Base-by-base conservation (phyloP, 306 rosid species). In the Luffa aegyptiaca region DNA sequence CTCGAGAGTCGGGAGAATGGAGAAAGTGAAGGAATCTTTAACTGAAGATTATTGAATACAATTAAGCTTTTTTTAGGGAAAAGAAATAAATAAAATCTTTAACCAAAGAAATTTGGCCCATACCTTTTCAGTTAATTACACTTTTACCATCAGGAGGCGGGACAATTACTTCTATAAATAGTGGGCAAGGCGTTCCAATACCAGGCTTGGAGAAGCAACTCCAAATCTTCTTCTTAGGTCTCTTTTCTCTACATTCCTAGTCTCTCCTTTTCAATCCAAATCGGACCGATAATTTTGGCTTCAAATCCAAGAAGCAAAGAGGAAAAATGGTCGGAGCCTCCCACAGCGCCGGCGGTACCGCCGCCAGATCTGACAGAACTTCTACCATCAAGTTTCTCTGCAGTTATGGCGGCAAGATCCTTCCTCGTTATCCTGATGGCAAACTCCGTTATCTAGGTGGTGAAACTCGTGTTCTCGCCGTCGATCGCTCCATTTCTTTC, bases 401-500 rank as follows among this genome's bases (percentile, higher is more conserved):
- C 49, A 93, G 98, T 86, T 88, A 95, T 81, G 92, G 99, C 75
- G 99, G 98, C 77, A 93, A 88, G 85, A 95, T 95, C 87, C 85
- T 91, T 70, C 99, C 99, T 45, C 97, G 99, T 49, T 87, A 91
- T 59, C 92, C 99, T 31, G 99, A 95, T 86, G 92, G 97, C 53
- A 91, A 93, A 71, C 97, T 95, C 87, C 98, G 99, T 68, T 95
- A 95, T 11, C 46, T 86, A 63, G 97, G 99, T 5, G 99, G 99
- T 58, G 94, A 91, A 61, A 95, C 97, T 26, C 99, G 99, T 21
- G 93, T 95, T 31, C 90, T 95, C 77, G 88, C 97, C 80, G 91
- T 93, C 0, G 80, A 87, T 63, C 98, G 94, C 45, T 85, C 90
- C 79, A 83, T 93, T 36, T 39, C 90, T n/a, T 93, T 93, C 68